Evolutionary conservation across 768 basidiomycete species (phyloP).

Genomic region (Tylopilus sp.): DNA sequence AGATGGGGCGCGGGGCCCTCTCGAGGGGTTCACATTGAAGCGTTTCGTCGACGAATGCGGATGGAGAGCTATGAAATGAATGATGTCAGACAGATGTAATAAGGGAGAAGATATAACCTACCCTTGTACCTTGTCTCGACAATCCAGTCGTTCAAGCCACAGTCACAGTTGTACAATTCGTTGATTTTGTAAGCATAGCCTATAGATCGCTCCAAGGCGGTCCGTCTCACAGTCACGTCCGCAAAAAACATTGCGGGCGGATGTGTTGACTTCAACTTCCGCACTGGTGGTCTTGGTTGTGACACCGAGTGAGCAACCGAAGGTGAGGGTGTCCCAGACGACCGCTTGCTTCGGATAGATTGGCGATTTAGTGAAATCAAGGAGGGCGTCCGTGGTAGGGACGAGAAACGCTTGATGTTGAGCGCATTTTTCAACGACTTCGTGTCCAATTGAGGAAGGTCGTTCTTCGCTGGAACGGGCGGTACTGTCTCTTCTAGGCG

Average conservation of each 20-base stretch:
- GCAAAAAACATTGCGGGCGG: conserved; percentile 70
- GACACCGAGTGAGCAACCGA: conserved; percentile 34
- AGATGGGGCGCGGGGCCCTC: conserved; percentile 32
- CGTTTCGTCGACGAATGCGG: conserved; percentile 28
- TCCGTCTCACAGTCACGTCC: conserved; percentile 57
- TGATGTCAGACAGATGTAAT: conserved; percentile 1
- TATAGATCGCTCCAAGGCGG: conserved; percentile 60
- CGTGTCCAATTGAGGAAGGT: conserved; percentile 20
- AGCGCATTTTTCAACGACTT: conserved; percentile 26
- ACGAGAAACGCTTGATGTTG: conserved; percentile 44
- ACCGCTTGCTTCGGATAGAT: conserved; percentile 21
- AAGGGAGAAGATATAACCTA: conserved; percentile 23
- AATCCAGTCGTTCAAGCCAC: conserved; percentile 79
- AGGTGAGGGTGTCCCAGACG: conserved; percentile 25
- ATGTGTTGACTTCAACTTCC: conserved; percentile 37
- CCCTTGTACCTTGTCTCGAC: conserved; percentile 52
- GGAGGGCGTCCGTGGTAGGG: conserved; percentile 69
- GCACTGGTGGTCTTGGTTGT: conserved; percentile 20
- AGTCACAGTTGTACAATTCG: conserved; percentile 70
- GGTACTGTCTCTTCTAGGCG: conserved; percentile 21
- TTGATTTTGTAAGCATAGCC: conserved; percentile 83
- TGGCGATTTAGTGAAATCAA: conserved; percentile 38
- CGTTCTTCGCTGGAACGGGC: conserved; percentile 30
- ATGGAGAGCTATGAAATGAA: conserved; percentile 16
- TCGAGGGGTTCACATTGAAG: conserved; percentile 18